phyloP scores from a whole-genome alignment of 306 rosid genomes.

The Lupinus albus region DNA sequence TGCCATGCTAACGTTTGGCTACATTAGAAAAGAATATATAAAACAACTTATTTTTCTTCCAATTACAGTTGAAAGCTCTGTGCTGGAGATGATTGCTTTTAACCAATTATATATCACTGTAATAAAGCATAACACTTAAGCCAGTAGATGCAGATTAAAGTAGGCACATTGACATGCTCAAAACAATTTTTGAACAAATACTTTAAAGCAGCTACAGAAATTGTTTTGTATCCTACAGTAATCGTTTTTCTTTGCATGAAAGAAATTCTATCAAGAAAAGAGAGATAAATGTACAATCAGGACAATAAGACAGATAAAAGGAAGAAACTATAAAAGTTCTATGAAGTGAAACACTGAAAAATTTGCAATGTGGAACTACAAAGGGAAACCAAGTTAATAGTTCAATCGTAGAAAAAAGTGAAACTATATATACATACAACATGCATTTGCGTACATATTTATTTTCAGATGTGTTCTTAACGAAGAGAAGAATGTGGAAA shows the following conservation, averaged over 20 bases:
- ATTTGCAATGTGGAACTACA: not conserved
- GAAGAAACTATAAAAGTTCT: not conserved
- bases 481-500: slow-evolving; percentile 23
- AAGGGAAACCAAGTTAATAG: not conserved
- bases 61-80: not conserved
- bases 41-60: slow-evolving; percentile 4
- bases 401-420: slow-evolving; percentile 7
- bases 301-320: not conserved
- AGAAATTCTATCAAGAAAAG: not conserved
- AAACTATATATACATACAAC: slow-evolving; percentile 6
- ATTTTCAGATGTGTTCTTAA: slow-evolving; percentile 22
- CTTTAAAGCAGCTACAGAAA: not conserved
- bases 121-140: not conserved
- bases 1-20: not conserved
- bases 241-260: not conserved
- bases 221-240: not conserved
- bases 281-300: slow-evolving; percentile 13
- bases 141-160: slow-evolving; percentile 10
- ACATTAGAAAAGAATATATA: slow-evolving; percentile 6
- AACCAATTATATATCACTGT: not conserved
- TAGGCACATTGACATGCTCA: slow-evolving; percentile 10
- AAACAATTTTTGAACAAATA: not conserved
- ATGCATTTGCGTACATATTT: slow-evolving; percentile 26
- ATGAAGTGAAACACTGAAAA: not conserved
- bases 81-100: slow-evolving; percentile 7